Percentiles rank a stretch among this genome's conserved stretches.
These are phyloP conservation scores for Scleroderma bovista DNA, from an alignment of 768 basidiomycete species.

Conservation along the genomic window DNA sequence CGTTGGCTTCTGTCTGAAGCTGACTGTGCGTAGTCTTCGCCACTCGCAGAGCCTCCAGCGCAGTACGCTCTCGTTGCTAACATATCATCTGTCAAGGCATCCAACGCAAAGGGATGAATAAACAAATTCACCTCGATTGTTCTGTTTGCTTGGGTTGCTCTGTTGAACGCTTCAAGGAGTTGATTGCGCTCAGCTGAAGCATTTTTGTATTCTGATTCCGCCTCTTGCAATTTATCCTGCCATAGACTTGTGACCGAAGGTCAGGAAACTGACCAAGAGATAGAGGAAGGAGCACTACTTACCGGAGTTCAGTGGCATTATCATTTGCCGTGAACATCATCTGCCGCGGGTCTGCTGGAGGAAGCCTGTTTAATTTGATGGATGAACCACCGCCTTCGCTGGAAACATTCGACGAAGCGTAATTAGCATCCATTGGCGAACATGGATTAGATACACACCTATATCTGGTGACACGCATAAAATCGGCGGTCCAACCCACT, in stretches of 20 bases:
- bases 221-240: constrained; percentile 32
- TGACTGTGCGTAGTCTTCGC: constrained; percentile 34
- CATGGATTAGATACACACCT: constrained; percentile 38
- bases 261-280: not conserved
- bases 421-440: not conserved
- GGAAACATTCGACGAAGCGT: not conserved
- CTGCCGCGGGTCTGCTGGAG: constrained; percentile 31
- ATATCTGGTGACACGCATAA: constrained; percentile 58
- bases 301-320: constrained; percentile 44
- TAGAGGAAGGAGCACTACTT: constrained; percentile 11
- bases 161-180: constrained; percentile 26
- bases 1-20: constrained; percentile 58
- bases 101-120: not conserved
- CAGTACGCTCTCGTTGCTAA: constrained; percentile 16
- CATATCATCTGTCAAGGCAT: not conserved
- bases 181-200: constrained; percentile 23
- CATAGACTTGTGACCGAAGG: constrained; percentile 37
- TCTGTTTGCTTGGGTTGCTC: constrained; percentile 26
- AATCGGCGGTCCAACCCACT: constrained; percentile 57
- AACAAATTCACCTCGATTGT: constrained; percentile 30
- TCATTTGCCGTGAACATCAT: constrained; percentile 53
- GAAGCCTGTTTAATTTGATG: constrained; percentile 30
- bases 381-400: constrained; percentile 70
- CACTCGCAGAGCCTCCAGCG: constrained; percentile 19
- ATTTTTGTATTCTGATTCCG: constrained; percentile 34